Base-by-base conservation (phyloP, 208 protist species). In the Wallacemonas sp. region DNA sequence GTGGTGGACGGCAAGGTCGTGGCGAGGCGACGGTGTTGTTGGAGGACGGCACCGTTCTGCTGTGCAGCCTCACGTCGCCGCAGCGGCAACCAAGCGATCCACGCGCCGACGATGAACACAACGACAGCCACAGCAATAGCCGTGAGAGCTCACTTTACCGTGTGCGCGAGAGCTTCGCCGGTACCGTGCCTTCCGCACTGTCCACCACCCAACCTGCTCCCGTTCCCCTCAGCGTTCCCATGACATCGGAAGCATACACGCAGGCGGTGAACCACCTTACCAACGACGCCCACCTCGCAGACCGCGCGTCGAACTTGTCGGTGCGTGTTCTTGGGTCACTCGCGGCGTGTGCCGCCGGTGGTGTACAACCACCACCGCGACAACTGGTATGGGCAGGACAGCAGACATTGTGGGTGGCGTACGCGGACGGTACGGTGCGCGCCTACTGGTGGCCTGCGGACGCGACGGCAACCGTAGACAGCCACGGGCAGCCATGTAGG, bases 11-110 rank as follows among this genome's bases (percentile, higher is more conserved):
- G 13, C 53, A 36, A 19, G 73, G 68, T 10, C 50, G 53, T 9
- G 44, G 55, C 0, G 86, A 92, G 72, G 72, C 83, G 70, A 75
- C 85, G 9, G 79, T 83, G 44, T 41, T 92, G 19, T 62, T 89
- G 30, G 67, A 77, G 8, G 75, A 77, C 63, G 68, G 72, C 42
- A 78, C 67, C 13, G 66, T 85, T 8, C 80, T 73, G 15, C 1
- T 92, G 58, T 79, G 76, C 42, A 75, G 76, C 17, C 10, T 77
- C 61, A 45, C 38, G 30, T 24, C 19, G 15, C 13, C 10, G 27
- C 29, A 46, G 52, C 21, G 39, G 1, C 32, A 15, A 8, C 17
- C 32, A 33, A 5, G 8, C 61, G 38, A 37, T 37, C 19, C 0
- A 8, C 26, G 39, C 33, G 21, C 13, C 41, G 41, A 46, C 10